Evolutionary conservation across 257 asterid genomes (phyloP).

Genomic region (Nicotiana tomentosiformis): DNA sequence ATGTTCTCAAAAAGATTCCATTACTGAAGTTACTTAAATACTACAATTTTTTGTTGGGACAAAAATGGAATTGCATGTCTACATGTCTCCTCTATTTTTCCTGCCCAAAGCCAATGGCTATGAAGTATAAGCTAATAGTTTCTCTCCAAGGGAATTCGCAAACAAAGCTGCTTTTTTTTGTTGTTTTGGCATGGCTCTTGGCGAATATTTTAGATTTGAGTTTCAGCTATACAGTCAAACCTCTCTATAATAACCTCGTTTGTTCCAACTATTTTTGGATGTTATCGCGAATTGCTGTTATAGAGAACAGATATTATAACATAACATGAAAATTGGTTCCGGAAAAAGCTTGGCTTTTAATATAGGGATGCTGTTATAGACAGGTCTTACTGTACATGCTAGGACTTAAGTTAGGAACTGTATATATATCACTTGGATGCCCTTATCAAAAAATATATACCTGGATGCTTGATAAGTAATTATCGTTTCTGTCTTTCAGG

Average conservation of each 20-base stretch:
- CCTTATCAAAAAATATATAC: no score
- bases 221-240: not conserved
- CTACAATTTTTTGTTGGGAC: not conserved
- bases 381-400: not conserved
- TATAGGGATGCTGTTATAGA: no score
- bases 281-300: no score
- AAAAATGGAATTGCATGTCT: not conserved
- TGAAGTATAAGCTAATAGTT: not conserved
- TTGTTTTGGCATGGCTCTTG: not conserved
- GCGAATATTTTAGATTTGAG: not conserved
- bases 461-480: not conserved
- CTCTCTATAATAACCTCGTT: no score
- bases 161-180: not conserved
- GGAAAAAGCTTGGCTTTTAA: no score
- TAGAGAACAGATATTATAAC: no score
- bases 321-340: no score
- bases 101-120: not conserved
- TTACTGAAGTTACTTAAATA: not conserved
- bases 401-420: not conserved
- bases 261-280: no score
- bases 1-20: not conserved
- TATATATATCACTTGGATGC: not conserved
- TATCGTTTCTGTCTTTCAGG: slow-evolving; percentile 40
- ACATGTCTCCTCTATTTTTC: not conserved
- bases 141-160: not conserved